phyloP scores from a whole-genome alignment of 176 grass and related monocot species.

The Phoenix roebelenii region DNA sequence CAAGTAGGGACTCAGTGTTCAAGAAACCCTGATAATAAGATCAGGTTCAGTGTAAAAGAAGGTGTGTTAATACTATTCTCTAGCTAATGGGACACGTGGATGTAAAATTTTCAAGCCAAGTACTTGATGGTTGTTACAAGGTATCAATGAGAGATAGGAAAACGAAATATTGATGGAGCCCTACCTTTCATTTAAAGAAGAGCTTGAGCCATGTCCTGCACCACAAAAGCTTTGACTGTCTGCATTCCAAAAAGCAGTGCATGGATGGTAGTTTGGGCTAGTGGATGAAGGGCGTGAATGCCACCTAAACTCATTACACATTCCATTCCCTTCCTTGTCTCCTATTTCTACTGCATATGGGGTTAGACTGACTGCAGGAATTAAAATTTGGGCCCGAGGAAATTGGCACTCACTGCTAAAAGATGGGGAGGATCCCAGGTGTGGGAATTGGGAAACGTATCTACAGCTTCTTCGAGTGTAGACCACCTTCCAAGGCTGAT shows the following conservation, averaged over 20 bases:
- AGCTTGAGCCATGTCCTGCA: constrained; percentile 1
- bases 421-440: constrained; percentile 27
- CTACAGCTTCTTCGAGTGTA: constrained; percentile 6
- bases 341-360: constrained; percentile 25
- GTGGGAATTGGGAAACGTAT: not conserved
- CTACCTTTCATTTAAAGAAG: constrained; percentile 38
- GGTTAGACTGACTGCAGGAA: constrained; percentile 34
- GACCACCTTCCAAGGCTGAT: constrained; percentile 37
- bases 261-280: constrained; percentile 15
- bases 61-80: constrained; percentile 21
- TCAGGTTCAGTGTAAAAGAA: constrained; percentile 15
- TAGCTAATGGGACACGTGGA: constrained; percentile 16
- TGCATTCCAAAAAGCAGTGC: constrained; percentile 13
- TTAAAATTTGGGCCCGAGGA: constrained; percentile 24
- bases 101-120: constrained; percentile 11
- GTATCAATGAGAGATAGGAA: constrained; percentile 47
- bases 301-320: constrained; percentile 14
- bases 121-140: not conserved
- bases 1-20: constrained; percentile 3
- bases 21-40: constrained; percentile 16
- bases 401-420: constrained; percentile 2
- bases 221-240: constrained; percentile 30
- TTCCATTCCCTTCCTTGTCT: constrained; percentile 25
- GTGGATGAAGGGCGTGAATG: constrained; percentile 28
- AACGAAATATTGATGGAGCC: constrained; percentile 30